These are phyloP conservation scores for Thoreauomyces humboldtii DNA, from an alignment of 192 early-diverging fungal species.

Conservation along the genomic window DNA sequence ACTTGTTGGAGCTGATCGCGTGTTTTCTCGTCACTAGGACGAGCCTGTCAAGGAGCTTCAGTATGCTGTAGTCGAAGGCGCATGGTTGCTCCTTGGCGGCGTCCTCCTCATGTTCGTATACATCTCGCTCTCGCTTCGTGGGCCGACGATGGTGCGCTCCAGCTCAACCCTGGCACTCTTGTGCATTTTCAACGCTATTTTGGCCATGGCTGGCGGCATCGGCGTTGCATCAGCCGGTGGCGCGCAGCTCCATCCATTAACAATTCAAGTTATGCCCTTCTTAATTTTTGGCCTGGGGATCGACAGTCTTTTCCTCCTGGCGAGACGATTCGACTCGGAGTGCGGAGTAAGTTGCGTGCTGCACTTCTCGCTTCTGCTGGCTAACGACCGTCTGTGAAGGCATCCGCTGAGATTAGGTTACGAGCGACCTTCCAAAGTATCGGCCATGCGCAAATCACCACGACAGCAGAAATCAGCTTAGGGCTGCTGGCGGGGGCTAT, in stretches of 20 bases:
- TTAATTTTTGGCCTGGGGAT: not conserved
- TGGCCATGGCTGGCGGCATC: not conserved
- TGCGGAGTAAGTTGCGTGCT: not conserved
- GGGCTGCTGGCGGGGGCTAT: not conserved
- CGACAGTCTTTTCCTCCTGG: not conserved
- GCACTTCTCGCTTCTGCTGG: too few relatives aligned
- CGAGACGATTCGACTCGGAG: not conserved
- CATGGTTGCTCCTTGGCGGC: not conserved
- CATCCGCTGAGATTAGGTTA: not conserved
- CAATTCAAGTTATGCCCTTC: not conserved
- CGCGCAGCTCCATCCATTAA: not conserved
- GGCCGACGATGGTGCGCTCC: not conserved
- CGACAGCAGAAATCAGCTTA: not conserved
- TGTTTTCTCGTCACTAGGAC: too few relatives aligned
- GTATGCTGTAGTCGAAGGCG: not conserved
- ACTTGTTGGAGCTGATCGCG: too few relatives aligned
- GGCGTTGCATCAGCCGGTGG: not conserved
- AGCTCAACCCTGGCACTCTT: not conserved
- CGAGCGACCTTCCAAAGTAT: not conserved
- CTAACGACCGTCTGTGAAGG: too few relatives aligned
- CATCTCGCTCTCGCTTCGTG: not conserved
- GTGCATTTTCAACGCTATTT: not conserved
- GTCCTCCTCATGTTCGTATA: not conserved
- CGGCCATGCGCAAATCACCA: not conserved
- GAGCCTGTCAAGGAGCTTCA: not conserved